Base-by-base conservation (phyloP, 345 rosid species). In the Euphorbia pulcherrima region DNA sequence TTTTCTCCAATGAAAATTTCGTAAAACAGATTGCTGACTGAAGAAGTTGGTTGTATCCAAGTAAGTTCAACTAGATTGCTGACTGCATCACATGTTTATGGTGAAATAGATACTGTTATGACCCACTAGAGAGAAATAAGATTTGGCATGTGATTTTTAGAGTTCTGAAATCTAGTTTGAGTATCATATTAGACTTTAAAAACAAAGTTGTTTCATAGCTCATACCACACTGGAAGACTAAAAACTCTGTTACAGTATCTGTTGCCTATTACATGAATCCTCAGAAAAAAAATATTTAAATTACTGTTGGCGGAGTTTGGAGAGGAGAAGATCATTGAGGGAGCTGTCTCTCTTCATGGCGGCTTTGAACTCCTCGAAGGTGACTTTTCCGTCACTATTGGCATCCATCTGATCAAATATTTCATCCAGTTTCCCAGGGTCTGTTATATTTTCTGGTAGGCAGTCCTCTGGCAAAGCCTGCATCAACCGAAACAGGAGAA, bases 331-430 rank as follows among this genome's bases (percentile, higher is more conserved):
- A 44, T 44, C 50, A 44, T 6, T 44, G 1, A 44, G 50, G 39
- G 86, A 88, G 82, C 88, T 83, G 72, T 88, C 90, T 68, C 84
- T 75, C 77, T 82, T 74, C 92, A 85, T 81, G 10, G 90, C 90
- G 29, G 84, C 85, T 73, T 83, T 88, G 79, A 88, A 88, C 80
- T 88, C 90, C 4, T 88, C 92, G 27, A 84, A 85, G 14, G 88
- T 82, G 51, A 88, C 87, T 74, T 84, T 84, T 44, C 50, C 50
- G 16, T 44, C 50, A 44, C 17, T 44, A 44, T 44, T 44, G 17
- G 88, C 87, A 72, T 88, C 90, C 90, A 85, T 85, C 66, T 60
- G 72, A 26, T 88, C 88, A 27, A 88, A 88, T 64, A 85, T 80
- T 73, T 81, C 92, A 40, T 88, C 92, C 61, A 84, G 60, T 62